Percentiles rank a stretch among this genome's conserved stretches.
phyloP scores from a whole-genome alignment of 169 alveolate genomes.

The Prorocentrum cordatum region DNA sequence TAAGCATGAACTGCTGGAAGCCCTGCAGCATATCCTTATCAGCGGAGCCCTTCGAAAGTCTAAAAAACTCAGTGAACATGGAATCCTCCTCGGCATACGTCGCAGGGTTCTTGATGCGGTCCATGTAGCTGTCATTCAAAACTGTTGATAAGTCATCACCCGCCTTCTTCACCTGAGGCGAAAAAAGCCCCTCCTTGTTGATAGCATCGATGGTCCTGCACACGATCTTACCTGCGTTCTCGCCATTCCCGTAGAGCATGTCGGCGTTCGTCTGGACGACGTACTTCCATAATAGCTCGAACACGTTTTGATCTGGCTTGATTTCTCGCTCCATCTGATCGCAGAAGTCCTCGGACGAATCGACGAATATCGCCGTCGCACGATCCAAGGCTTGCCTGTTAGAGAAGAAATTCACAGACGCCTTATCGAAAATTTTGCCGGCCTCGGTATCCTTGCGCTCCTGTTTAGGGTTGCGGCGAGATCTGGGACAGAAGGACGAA shows the following conservation, averaged over 20 bases:
- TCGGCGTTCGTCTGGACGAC: conserved; percentile 65
- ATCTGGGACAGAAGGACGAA: no score
- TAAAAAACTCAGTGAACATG: conserved; percentile 33
- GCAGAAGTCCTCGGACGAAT: conserved; percentile 51
- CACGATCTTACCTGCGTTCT: conserved; percentile 26
- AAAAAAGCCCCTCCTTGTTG: conserved; percentile 58
- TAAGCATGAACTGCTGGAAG: conserved; percentile 61
- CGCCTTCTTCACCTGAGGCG: conserved; percentile 30
- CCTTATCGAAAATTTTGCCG: conserved; percentile 48
- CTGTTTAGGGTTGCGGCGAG: no score
- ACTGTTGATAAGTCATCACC: conserved; percentile 30
- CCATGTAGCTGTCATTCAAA: conserved; percentile 33
- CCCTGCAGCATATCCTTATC: conserved; percentile 55
- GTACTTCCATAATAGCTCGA: conserved; percentile 34
- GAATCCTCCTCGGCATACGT: conserved; percentile 54
- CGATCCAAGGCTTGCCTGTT: conserved; percentile 16
- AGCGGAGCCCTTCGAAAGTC: conserved; percentile 32
- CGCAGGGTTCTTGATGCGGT: neutral
- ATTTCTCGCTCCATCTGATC: conserved; percentile 20
- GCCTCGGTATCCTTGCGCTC: conserved; percentile 39
- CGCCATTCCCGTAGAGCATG: conserved; percentile 59
- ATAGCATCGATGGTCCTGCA: conserved; percentile 51
- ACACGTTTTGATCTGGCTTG: conserved; percentile 26
- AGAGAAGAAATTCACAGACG: conserved; percentile 26
- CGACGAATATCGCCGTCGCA: conserved; percentile 34